Evolutionary conservation across 345 rosid genomes (phyloP).

Genomic region (Salix dunnii): DNA sequence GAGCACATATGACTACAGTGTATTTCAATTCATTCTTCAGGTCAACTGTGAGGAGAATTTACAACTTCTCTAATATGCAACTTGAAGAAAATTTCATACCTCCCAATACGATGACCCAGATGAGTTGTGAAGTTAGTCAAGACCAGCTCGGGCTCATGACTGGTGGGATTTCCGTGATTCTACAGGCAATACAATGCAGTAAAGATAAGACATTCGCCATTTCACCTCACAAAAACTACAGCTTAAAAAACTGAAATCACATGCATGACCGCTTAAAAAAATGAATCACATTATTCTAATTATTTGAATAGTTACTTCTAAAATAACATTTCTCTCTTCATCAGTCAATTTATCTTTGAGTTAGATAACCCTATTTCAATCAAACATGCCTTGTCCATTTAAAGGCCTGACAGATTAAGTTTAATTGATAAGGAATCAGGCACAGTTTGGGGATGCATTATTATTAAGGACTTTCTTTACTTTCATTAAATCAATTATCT

Average conservation of each 20-base stretch:
- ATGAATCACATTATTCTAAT: neutral
- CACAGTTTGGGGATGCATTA: neutral
- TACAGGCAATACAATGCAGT: conserved; percentile 22
- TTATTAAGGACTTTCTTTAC: neutral
- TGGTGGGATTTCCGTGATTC: conserved; percentile 95
- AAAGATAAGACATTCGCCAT: too few species aligned
- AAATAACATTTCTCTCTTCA: neutral
- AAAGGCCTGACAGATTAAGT: neutral
- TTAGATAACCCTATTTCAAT: neutral
- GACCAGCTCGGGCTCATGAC: conserved; percentile 83
- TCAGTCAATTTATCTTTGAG: neutral
- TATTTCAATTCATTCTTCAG: neutral
- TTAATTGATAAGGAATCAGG: neutral
- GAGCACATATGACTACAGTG: neutral
- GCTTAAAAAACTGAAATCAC: neutral
- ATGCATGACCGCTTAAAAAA: neutral
- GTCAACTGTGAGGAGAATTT: neutral
- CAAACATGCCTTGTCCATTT: neutral
- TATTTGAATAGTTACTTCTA: neutral
- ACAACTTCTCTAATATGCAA: neutral
- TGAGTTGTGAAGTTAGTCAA: conserved; percentile 86
- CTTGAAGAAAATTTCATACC: conserved; percentile 37
- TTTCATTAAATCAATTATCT: neutral
- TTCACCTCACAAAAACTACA: neutral
- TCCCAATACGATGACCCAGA: conserved; percentile 85